These are phyloP conservation scores for Chloranthus sessilifolius DNA, from an alignment of 164 flowering plant species.

Conservation along the genomic window DNA sequence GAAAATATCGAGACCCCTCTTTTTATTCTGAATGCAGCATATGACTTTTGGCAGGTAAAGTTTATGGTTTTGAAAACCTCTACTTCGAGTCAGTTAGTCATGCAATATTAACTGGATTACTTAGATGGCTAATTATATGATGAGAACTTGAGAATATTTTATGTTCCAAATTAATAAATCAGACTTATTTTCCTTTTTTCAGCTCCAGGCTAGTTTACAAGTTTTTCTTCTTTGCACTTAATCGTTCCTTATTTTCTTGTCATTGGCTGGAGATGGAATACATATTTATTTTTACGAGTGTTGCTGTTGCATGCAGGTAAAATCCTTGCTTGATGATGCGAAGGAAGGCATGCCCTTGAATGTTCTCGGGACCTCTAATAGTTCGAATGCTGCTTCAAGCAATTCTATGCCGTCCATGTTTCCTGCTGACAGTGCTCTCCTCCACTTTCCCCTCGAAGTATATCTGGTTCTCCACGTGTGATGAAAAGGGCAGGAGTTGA, in stretches of 20 bases:
- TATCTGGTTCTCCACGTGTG: conserved; percentile 91
- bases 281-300: too few relatives aligned
- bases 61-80: neutral
- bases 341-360: conserved; percentile 67
- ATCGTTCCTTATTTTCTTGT: too few relatives aligned
- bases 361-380: conserved; percentile 54
- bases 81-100: neutral
- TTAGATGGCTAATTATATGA: too few relatives aligned
- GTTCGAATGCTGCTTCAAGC: conserved; percentile 45
- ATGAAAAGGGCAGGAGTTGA: conserved; percentile 63
- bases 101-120: too few relatives aligned
- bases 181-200: too few relatives aligned
- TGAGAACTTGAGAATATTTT: too few relatives aligned
- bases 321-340: conserved; percentile 78
- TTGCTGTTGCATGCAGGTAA: conserved; percentile 45
- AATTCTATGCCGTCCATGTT: conserved; percentile 91
- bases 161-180: too few relatives aligned
- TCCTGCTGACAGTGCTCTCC: conserved; percentile 95
- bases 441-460: conserved; percentile 95
- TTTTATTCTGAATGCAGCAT: too few relatives aligned
- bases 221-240: too few relatives aligned
- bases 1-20: too few relatives aligned
- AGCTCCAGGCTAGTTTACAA: conserved; percentile 74
- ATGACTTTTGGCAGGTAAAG: conserved; percentile 91
- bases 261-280: too few relatives aligned